A percentile compares a stretch with the other conserved stretches of the same genome.
Evolutionary conservation across 169 alveolate species (phyloP).

Genomic region (Amoebophrya sp.): DNA sequence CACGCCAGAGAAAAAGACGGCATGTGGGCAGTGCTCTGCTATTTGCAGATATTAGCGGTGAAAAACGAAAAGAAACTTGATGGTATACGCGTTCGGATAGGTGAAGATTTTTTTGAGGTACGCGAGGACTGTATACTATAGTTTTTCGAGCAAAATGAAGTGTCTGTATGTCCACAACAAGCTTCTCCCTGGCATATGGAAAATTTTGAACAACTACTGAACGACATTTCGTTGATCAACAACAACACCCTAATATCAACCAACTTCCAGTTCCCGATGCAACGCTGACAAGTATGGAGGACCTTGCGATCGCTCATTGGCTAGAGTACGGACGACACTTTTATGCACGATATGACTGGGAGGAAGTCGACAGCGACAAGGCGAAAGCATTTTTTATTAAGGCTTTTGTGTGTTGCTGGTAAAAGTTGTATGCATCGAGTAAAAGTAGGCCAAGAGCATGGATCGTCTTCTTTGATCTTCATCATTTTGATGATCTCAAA

Average conservation of each 20-base stretch:
- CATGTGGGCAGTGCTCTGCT: constrained; percentile 89
- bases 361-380: constrained; percentile 64
- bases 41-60: constrained; percentile 84
- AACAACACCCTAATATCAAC: not conserved
- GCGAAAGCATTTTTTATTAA: constrained; percentile 74
- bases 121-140: not conserved
- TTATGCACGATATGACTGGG: constrained; percentile 82
- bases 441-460: not conserved
- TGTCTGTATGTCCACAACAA: not conserved
- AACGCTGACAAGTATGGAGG: constrained; percentile 62
- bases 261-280: not conserved
- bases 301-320: constrained; percentile 82
- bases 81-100: constrained; percentile 41
- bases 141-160: not conserved
- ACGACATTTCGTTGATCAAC: not conserved
- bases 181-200: not conserved
- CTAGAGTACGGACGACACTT: constrained; percentile 81
- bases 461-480: not conserved
- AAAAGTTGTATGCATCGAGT: not conserved
- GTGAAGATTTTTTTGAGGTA: not conserved
- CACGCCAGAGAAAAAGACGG: constrained; percentile 93
- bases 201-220: not conserved
- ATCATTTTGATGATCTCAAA: not conserved
- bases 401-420: constrained; percentile 57
- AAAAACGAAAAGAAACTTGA: constrained; percentile 59